phyloP scores from a whole-genome alignment of 2,329 filamentous ascomycete genomes.

The Camptophora hylomeconis region DNA sequence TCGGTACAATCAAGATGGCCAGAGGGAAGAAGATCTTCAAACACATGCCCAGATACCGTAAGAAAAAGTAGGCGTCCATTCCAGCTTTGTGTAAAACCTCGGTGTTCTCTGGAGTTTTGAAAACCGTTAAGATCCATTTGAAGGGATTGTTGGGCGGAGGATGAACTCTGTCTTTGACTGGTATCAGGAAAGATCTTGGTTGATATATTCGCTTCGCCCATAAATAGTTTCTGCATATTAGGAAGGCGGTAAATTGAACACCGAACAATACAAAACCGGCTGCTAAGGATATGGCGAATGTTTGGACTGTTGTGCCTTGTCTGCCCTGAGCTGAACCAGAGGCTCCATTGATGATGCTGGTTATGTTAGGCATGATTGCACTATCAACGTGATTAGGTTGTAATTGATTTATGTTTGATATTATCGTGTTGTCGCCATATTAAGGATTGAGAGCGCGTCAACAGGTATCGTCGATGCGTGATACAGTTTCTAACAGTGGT shows the following conservation, averaged over 20 bases:
- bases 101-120: constrained; percentile 17
- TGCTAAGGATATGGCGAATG: constrained; percentile 19
- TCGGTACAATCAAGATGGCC: constrained; percentile 18
- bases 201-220: constrained; percentile 18
- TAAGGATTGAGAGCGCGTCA: too few species aligned
- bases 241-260: constrained; percentile 17
- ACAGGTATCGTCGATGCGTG: too few species aligned
- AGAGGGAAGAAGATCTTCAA: constrained; percentile 20
- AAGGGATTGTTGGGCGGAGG: constrained; percentile 18
- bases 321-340: constrained; percentile 19
- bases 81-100: constrained; percentile 13
- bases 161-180: constrained; percentile 18
- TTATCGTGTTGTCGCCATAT: too few species aligned
- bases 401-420: too few species aligned
- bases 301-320: constrained; percentile 19
- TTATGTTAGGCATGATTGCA: too few species aligned
- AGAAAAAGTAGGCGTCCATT: constrained; percentile 21
- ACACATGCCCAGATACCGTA: constrained; percentile 18
- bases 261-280: constrained; percentile 19
- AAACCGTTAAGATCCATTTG: constrained; percentile 18
- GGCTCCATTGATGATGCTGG: constrained; percentile 19
- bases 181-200: constrained; percentile 20
- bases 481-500: too few species aligned
- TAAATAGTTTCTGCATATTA: constrained; percentile 18
- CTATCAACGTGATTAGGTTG: too few species aligned